Percentiles rank a stretch among this genome's conserved stretches.
Evolutionary conservation across 2,329 filamentous ascomycete species (phyloP).

Genomic region (Tympanopsis confertula): DNA sequence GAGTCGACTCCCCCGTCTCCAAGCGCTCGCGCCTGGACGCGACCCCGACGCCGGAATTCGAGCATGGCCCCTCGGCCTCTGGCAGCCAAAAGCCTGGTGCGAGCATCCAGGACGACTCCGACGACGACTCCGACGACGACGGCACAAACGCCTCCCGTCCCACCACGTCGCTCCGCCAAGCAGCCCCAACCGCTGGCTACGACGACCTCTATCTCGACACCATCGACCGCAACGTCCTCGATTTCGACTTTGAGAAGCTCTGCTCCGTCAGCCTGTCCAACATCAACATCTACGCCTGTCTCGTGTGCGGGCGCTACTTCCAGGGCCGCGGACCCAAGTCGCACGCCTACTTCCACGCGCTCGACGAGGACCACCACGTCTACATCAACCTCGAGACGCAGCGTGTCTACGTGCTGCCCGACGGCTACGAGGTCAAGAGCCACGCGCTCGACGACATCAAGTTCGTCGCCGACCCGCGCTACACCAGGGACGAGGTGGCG

Average conservation of each 20-base stretch:
- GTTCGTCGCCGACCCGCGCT: constrained; percentile 85
- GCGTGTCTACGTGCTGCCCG: constrained; percentile 81
- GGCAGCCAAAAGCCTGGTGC: constrained; percentile 13
- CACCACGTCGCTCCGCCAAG: constrained; percentile 47
- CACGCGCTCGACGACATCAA: constrained; percentile 96
- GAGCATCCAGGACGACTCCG: constrained; percentile 7
- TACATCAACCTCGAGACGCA: constrained; percentile 96
- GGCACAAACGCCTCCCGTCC: constrained; percentile 17
- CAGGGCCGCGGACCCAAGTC: constrained; percentile 88
- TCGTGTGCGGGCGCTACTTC: constrained; percentile 96
- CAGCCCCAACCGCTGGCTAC: constrained; percentile 75
- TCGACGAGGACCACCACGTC: constrained; percentile 91
- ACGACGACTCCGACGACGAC: constrained; percentile 25
- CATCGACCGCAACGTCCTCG: constrained; percentile 80
- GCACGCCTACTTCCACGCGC: constrained; percentile 92
- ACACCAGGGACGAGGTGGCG: constrained; percentile 68
- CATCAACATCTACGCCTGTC: constrained; percentile 96
- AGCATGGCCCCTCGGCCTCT: constrained; percentile 4
- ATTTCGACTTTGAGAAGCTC: constrained; percentile 98
- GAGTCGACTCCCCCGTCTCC: constrained; percentile 42
- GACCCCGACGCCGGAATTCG: constrained; percentile 9
- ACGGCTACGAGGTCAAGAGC: constrained; percentile 92
- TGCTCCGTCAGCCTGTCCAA: constrained; percentile 93
- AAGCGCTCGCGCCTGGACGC: constrained; percentile 40
- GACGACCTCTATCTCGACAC: constrained; percentile 95